Base-by-base conservation (phyloP, 352 stramenopile genomes). In the Thalassiosira livingstoniorum region DNA sequence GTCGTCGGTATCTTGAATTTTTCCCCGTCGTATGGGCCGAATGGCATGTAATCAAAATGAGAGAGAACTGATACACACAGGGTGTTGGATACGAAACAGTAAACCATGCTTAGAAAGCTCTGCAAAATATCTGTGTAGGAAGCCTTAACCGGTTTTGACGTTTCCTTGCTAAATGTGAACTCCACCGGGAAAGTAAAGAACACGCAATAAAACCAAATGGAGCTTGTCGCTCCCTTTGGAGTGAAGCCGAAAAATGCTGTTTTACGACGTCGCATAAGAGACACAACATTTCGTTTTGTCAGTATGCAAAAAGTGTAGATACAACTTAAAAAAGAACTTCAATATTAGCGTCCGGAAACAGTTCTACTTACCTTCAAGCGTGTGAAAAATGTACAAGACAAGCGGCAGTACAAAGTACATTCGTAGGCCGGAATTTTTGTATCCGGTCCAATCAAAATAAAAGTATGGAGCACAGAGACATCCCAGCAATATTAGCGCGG, bases 41-140 rank as follows among this genome's bases (percentile, higher is more conserved):
- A 65, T 7, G 57, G 57, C 31, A n/a, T 65, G 29, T 65, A 65
- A n/a, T 25, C 29, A 65, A 43, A 25, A 27, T 35, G 27, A n/a
- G 57, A 65, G 10, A 45, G 4, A 18, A 65, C 34, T 21, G 57
- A 65, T 5, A 15, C 27, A 0, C 21, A 18, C 10, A 65, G 25
- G 18, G 57, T 42, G 42, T 42, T 65, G 29, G 25, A 18, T 10
- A 35, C 13, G 2, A 65, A 2, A 29, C 21, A 0, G 23, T n/a
- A 21, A 5, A 45, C 4, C 11, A 65, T 21, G 27, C 18, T 42
- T 21, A 2, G n/a, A 31, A 42, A n/a, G 25, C 35, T 65, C 5
- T 43, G 2, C 7, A 67, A 35, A 5, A 54, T 34, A 67, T 54
- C 60, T 35, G 7, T 67, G 21, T 21, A 35, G 0, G 34, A 53